Evolutionary conservation across 73 alveolate genomes (phyloP), one percentile per base, ranked within the genome.

Genomic region (Blepharisma stoltei): DNA sequence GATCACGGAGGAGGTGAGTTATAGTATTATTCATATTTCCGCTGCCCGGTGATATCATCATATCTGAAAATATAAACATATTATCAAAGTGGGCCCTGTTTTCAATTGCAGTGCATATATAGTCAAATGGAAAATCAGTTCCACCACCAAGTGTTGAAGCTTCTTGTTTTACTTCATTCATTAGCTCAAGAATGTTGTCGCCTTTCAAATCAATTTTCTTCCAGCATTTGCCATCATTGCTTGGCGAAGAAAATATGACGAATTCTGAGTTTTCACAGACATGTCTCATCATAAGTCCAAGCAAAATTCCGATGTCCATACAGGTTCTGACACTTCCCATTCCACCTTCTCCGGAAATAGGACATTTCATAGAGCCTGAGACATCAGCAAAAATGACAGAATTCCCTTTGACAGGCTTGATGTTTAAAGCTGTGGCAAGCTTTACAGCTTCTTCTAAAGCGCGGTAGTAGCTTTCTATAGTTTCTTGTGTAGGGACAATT

Each of bases 51-150:
- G 55, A 23, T 14, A 75, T 45, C 37, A 55, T 14, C 87, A 80
- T 80, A 48, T 71, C 85, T 1, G 87, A 55, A 6, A 80, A 60
- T 8, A 80, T 66, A 4, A 80, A 44, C 27, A 80, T 45, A 38
- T 80, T 80, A 73, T 80, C 85, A 47, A 44, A 25, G 23, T 18
- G 47, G 0, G 46, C 67, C 48, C 67, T 80, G 18, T 70, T 88
- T 14, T 55, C 54, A 79, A 82, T 54, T 27, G 83, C 49, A 27
- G 76, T 37, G 7, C 67, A 78, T 6, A 81, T 49, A 89, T 88
- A 81, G 50, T 77, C 71, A 52, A 49, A 43, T 18, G 49, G 86
- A 78, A 78, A 77, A 23, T 78, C 84, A 7, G 25, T 21, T 48
- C 73, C 79, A 47, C 60, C 47, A 37, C 86, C 81, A n/a, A 73